These are phyloP conservation scores for Geum urbanum DNA, from an alignment of 306 rosid genomes.

Conservation along the genomic window DNA sequence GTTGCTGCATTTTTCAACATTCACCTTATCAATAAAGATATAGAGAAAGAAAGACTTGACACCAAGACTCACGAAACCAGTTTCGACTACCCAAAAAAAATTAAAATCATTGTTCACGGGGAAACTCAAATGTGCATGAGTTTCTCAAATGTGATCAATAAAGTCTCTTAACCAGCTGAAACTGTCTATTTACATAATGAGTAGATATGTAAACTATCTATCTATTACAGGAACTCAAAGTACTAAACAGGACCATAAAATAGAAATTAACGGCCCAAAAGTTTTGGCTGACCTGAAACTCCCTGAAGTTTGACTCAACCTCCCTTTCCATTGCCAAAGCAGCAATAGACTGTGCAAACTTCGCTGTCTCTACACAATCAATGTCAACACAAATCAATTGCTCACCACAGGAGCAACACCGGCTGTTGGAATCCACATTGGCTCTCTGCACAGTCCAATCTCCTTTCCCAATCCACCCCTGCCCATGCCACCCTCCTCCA, in stretches of 20 bases:
- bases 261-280: not conserved
- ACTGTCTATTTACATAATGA: not conserved
- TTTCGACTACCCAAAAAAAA: not conserved
- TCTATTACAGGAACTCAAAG: not conserved
- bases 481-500: conserved; percentile 97
- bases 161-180: not conserved
- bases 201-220: not conserved
- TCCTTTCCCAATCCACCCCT: conserved; percentile 86
- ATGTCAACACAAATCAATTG: conserved; percentile 73
- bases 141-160: not conserved
- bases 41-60: not conserved
- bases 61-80: not conserved
- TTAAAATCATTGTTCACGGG: not conserved
- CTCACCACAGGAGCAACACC: conserved; percentile 54
- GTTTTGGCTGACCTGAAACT: conserved; percentile 60
- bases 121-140: not conserved
- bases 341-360: conserved; percentile 61
- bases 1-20: not conserved
- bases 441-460: conserved; percentile 54
- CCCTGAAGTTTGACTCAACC: conserved; percentile 55
- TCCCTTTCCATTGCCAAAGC: conserved; percentile 73
- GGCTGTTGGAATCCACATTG: conserved; percentile 38
- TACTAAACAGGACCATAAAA: not conserved
- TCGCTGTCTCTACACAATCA: conserved; percentile 57
- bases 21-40: not conserved